Conservation (phyloP, 2,329 filamentous ascomycete species). For the Verticillium dahliae region DNA sequence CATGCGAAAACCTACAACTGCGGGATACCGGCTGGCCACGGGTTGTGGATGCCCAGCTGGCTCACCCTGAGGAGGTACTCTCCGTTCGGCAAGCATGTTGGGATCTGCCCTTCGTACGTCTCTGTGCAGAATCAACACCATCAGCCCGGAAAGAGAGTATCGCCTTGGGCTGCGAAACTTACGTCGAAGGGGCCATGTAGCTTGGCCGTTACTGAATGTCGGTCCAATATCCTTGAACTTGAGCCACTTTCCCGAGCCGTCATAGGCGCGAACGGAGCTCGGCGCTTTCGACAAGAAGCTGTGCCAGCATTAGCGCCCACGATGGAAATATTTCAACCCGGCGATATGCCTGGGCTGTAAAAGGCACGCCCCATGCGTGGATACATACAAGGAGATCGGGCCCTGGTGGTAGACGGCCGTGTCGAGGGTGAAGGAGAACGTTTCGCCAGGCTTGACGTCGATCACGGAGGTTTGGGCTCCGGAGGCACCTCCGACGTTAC, state of each 20-base stretch:
- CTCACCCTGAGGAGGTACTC: conserved; percentile 28
- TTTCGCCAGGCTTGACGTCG: conserved; percentile 22
- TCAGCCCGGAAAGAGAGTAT: not conserved
- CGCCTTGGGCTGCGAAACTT: not conserved
- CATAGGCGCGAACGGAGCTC: conserved; percentile 24
- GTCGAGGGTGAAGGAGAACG: conserved; percentile 29
- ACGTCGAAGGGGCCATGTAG: conserved; percentile 23
- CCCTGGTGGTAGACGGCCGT: conserved; percentile 32
- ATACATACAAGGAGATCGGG: conserved; percentile 26
- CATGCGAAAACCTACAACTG: conserved; percentile 25
- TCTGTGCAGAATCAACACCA: not conserved
- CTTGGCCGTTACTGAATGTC: conserved; percentile 21
- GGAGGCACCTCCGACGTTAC: conserved; percentile 25
- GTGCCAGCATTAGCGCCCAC: not conserved
- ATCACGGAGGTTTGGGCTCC: conserved; percentile 23
- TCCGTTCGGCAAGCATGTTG: conserved; percentile 21
- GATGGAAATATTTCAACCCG: not conserved
- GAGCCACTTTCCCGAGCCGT: conserved; percentile 30
- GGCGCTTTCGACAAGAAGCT: conserved; percentile 27
- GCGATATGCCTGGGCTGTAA: not conserved
- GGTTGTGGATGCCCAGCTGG: conserved; percentile 26
- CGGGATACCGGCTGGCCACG: conserved; percentile 18
- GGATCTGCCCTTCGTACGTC: not conserved
- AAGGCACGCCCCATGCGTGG: not conserved
- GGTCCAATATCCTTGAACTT: conserved; percentile 31